Percentiles rank a stretch among this genome's conserved stretches.
Conservation (phyloP, 345 rosid genomes). For the Populus simonii region DNA sequence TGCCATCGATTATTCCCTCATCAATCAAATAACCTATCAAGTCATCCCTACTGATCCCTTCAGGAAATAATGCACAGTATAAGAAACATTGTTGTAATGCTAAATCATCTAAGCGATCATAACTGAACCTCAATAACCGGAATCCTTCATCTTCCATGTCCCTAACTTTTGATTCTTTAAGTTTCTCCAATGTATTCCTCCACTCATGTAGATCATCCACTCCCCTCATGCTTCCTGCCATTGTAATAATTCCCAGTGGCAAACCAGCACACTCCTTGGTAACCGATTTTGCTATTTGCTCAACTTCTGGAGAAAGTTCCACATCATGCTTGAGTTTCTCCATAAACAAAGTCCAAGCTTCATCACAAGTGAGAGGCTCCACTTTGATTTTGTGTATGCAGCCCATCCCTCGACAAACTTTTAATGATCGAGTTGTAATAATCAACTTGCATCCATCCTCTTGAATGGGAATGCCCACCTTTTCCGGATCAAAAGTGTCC, state of each 20-base stretch:
- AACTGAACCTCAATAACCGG: conserved; percentile 5
- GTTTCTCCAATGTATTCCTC: conserved; percentile 16
- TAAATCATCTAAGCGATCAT: conserved; percentile 3
- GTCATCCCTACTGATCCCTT: not conserved
- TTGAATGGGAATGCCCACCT: not conserved
- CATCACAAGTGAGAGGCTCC: not conserved
- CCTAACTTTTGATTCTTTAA: not conserved
- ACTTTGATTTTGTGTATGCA: not conserved
- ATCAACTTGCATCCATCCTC: not conserved
- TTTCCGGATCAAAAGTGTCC: not conserved
- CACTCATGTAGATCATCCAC: conserved; percentile 12
- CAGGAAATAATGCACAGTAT: conserved; percentile 19
- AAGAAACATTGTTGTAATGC: conserved; percentile 15
- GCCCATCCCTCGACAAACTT: not conserved
- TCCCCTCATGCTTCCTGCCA: conserved; percentile 5
- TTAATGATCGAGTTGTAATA: not conserved
- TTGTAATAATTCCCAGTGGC: not conserved
- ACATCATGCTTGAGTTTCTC: not conserved
- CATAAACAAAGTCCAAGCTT: not conserved
- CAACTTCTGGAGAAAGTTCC: not conserved
- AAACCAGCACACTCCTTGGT: not conserved
- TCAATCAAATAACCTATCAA: conserved; percentile 19
- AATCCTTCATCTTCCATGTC: conserved; percentile 1
- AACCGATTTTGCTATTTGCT: not conserved
- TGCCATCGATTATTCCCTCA: conserved; percentile 21